Evolutionary conservation across 495 filamentous ascomycete genomes (phyloP), one percentile per base, ranked within the genome.

Genomic region (Neurospora sp.): DNA sequence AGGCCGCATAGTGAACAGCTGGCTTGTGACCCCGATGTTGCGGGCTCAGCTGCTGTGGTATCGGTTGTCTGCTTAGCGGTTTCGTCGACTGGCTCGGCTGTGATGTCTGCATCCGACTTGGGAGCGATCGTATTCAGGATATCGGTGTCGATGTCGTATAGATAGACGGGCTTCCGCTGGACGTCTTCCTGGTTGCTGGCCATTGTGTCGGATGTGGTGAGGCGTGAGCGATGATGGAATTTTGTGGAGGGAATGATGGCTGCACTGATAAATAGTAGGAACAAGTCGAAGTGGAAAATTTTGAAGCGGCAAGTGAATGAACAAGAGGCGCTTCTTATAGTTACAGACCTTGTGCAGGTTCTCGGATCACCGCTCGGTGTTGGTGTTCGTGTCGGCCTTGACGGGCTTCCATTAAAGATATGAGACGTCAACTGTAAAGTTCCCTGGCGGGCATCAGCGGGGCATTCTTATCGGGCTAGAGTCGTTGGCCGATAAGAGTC

Each of bases 141-240:
- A 78, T 93, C 90, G 71, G 84, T 80, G 11, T 95, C 94, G 31
- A 99, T 88, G 79, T 97, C 91, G 81, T 95, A 99, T 61, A 97
- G 92, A 71, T 86, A 86, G 42, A 85, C 81, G 5, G 83, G 83
- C 40, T 82, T 79, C 75, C 80, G 78, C 27, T 82, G 72, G 46
- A 82, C 74, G 72, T 83, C 82, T 35, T 84, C 82, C 27, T 76
- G 79, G 38, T 77, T 73, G 53, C 80, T 77, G 41, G 78, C 78
- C 79, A 80, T 82, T 11, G 27, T 16, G 73, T 37, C 38, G 10
- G 4, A n/a, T 12, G n/a, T 5, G 12, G 3, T 71, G 41, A 68
- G 16, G 20, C 2, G 48, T 16, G 48, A 6, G 40, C 20, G 46
- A 27, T 69, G 9, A 20, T n/a, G 31, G 40, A 1, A 5, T 59